These are phyloP conservation scores for Lanmaoa pseudosensibilis DNA, from an alignment of 768 basidiomycete genomes.

Conservation along the genomic window DNA sequence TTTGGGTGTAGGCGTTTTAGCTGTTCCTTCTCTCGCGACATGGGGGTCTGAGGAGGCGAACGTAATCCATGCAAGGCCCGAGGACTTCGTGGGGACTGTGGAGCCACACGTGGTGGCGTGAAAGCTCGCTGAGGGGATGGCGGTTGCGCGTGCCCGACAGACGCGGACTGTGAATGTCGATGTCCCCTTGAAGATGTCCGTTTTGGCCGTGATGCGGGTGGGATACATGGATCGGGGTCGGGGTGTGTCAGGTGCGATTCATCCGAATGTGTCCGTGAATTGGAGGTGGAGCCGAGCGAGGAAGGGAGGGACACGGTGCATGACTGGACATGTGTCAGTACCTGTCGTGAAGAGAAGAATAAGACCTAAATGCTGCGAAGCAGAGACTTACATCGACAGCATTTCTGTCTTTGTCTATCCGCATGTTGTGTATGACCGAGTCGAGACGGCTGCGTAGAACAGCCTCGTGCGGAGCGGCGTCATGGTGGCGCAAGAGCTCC, in stretches of 20 bases:
- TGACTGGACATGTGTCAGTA: conserved; percentile 25
- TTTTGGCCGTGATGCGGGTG: conserved; percentile 6
- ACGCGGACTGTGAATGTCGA: conserved; percentile 15
- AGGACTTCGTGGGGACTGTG: conserved; percentile 18
- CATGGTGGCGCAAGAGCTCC: conserved; percentile 24
- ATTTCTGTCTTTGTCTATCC: conserved; percentile 24
- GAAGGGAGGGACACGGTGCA: conserved; percentile 28
- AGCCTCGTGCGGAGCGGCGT: conserved; percentile 50
- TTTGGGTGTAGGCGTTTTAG: conserved; percentile 13
- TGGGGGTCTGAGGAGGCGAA: conserved; percentile 25
- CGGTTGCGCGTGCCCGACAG: conserved; percentile 7
- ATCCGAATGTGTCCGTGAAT: conserved; percentile 23
- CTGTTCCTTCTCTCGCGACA: conserved; percentile 12
- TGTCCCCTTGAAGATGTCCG: conserved; percentile 1
- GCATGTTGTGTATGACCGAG: conserved; percentile 43
- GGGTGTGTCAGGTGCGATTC: conserved; percentile 30
- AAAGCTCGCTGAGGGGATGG: conserved; percentile 6
- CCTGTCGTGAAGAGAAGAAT: conserved; percentile 18
- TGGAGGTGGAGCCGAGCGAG: conserved; percentile 31
- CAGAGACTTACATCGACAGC: conserved; percentile 24
- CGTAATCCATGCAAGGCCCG: no score
- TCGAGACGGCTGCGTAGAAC: conserved; percentile 55
- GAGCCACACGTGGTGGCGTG: conserved; percentile 4
- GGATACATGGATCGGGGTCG: conserved; percentile 16
- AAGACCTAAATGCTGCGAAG: neutral